Base-by-base conservation (phyloP, 2,329 filamentous ascomycete species). In the Boeremia exigua region DNA sequence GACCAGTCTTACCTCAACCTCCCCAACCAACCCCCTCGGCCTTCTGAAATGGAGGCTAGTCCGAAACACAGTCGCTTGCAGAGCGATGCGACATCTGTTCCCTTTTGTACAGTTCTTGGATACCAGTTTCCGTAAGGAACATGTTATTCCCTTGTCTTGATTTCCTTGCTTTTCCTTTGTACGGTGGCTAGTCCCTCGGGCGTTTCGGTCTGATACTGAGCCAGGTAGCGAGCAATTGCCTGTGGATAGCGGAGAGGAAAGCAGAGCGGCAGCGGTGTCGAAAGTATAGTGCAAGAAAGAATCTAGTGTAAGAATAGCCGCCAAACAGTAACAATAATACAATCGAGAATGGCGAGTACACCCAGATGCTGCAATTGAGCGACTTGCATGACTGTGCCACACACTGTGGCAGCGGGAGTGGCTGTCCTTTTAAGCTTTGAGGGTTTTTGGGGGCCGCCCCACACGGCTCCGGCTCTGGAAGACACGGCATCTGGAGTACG, bases 111-210 rank as follows among this genome's bases (percentile, higher is more conserved):
- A 54, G 42, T 43, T 48, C 25, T 23, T 54, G 44, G 33, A 48
- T 54, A 48, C 44, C 50, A 43, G 32, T 36, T n/a, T 40, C 30
- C 9, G 30, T 25, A 42, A 29, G 5, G 25, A 43, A 17, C 25
- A 8, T 17, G 4, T 30, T 48, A 25, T 42, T 42, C 43, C 37
- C 43, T 47, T 39, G 19, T 4, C 19, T 14, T 39, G 32, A 39
- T 52, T 46, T 30, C 44, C 48, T 44, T 44, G 39, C 48, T 42
- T 48, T 54, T 54, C 43, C 37, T 38, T 32, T 54, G 43, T 42
- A 19, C 32, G 12, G 38, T 14, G 29, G 47, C n/a, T 28, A 15
- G 7, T 30, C 15, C 11, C 25, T 14, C 6, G 3, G 30, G 48
- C 30, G 39, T 44, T n/a, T 43, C 29, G 36, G 36, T 28, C 36